Evolutionary conservation across 495 filamentous ascomycete genomes (phyloP).

Genomic region (Parathielavia appendiculata): DNA sequence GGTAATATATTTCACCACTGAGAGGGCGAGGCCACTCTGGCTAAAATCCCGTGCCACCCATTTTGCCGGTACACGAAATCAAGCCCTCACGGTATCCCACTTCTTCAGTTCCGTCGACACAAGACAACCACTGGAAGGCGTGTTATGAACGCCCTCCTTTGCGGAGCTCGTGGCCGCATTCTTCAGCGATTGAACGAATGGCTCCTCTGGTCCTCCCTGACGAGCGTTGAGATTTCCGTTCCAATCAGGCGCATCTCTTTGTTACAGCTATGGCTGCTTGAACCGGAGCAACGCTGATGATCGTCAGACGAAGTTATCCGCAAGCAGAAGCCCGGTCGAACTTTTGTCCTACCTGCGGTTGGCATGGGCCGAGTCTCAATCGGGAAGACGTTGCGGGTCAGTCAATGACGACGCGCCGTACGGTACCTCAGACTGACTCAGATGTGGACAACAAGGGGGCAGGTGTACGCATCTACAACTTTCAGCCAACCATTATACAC

Average conservation of each 20-base stretch:
- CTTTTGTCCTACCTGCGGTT: neutral
- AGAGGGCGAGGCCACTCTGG: constrained; percentile 31
- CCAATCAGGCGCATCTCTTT: too few species aligned
- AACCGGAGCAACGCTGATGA: too few species aligned
- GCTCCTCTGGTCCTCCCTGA: too few species aligned
- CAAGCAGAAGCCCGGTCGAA: neutral
- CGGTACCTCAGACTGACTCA: neutral
- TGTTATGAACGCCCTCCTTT: constrained; percentile 7
- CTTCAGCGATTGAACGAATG: neutral
- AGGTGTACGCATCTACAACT: neutral
- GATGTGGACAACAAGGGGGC: neutral
- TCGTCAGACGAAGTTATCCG: neutral
- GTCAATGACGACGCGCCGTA: neutral
- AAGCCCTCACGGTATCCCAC: constrained; percentile 16
- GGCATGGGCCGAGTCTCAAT: neutral
- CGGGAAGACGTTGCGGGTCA: constrained; percentile 11
- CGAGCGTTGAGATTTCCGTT: too few species aligned
- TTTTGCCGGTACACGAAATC: constrained; percentile 32
- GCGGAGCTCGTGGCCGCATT: constrained; percentile 1
- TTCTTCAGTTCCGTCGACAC: constrained; percentile 18
- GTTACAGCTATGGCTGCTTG: too few species aligned
- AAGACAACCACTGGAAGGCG: constrained; percentile 26
- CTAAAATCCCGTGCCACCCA: constrained; percentile 28
- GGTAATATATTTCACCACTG: constrained; percentile 32
- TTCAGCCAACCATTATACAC: neutral